These are phyloP conservation scores for Microdochium trichocladiopsis DNA, from an alignment of 2,329 filamentous ascomycete species.

Conservation along the genomic window DNA sequence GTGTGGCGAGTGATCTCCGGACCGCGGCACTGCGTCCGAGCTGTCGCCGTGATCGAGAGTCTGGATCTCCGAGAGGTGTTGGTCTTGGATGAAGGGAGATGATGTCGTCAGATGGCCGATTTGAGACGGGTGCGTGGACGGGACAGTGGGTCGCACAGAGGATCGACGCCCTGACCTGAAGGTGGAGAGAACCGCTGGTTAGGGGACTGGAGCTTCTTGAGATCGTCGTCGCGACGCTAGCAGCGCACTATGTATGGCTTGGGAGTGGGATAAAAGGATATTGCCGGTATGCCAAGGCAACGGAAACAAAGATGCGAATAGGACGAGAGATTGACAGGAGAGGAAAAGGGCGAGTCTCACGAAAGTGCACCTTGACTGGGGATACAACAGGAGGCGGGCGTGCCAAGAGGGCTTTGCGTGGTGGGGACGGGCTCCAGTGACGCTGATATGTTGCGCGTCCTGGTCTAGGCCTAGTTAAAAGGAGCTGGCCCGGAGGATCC, in stretches of 20 bases:
- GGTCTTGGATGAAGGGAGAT: conserved; percentile 58
- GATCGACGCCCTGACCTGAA: neutral
- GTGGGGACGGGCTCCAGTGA: no score
- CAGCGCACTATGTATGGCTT: neutral
- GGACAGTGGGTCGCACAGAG: conserved; percentile 35
- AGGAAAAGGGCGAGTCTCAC: no score
- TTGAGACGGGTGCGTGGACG: conserved; percentile 57
- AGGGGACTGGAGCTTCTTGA: neutral
- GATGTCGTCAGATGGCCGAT: conserved; percentile 62
- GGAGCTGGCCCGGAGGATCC: no score
- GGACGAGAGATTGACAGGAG: no score
- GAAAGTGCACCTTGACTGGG: no score
- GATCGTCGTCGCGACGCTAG: neutral
- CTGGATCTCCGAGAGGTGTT: conserved; percentile 38
- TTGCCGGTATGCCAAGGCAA: no score
- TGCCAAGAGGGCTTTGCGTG: no score
- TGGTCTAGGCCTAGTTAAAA: no score
- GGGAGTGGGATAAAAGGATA: no score
- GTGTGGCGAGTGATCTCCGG: neutral
- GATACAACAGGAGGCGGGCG: no score
- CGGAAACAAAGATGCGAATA: no score
- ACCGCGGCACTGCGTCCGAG: conserved; percentile 19
- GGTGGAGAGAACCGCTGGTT: conserved; percentile 1
- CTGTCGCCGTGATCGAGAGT: conserved; percentile 23
- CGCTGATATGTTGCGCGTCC: no score